phyloP scores from a whole-genome alignment of 345 rosid genomes.

The Syzygium grande region DNA sequence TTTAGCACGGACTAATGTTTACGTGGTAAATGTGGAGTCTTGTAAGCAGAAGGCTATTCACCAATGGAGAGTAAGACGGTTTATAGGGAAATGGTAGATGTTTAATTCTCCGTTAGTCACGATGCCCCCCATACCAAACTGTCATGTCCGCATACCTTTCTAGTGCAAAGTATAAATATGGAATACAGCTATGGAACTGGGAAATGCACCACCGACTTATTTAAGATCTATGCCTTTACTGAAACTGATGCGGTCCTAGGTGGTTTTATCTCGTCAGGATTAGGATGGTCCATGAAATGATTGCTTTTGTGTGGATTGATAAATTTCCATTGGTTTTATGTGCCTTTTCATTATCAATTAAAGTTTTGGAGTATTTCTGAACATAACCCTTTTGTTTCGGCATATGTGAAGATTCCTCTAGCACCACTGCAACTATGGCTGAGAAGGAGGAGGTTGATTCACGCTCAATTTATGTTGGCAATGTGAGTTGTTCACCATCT shows the following conservation, averaged over 20 bases:
- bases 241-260: background rate
- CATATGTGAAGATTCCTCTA: slow-evolving; percentile 50
- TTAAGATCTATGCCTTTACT: background rate
- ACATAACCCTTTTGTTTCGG: background rate
- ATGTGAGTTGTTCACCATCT: slow-evolving; percentile 49
- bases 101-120: background rate
- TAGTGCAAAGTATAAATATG: background rate
- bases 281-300: background rate
- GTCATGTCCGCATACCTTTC: background rate
- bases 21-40: background rate
- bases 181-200: background rate
- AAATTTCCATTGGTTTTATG: background rate
- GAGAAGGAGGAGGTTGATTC: slow-evolving; percentile 99
- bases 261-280: background rate
- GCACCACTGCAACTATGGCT: slow-evolving; percentile 58
- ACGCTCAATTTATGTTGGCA: slow-evolving; percentile 94
- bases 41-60: background rate
- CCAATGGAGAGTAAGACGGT: background rate
- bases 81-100: background rate
- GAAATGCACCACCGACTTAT: background rate
- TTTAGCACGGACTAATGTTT: background rate
- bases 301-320: background rate
- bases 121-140: background rate
- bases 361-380: background rate
- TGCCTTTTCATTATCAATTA: background rate